Evolutionary conservation across 1,139 yeast genomes (phyloP), one percentile per base, ranked within the genome.

Genomic region (Blastobotrys apis): DNA sequence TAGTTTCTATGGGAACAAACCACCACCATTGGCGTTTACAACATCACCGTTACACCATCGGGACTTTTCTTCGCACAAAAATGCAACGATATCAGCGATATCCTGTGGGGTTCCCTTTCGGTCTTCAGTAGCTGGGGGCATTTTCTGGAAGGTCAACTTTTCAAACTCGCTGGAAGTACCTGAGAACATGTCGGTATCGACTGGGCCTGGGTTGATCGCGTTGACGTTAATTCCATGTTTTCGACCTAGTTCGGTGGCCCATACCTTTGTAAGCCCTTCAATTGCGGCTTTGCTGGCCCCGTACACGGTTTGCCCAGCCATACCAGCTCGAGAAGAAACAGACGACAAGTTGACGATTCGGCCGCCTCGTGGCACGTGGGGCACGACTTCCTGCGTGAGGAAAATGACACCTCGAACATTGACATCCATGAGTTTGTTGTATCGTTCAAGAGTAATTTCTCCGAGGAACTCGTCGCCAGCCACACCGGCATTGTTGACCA

Each of bases 401-500:
- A 57, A 55, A 5, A 54, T 35, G 5, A 54, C 52, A 1, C 57
- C 59, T 20, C 53, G 49, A 19, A 57, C 55, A 37, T 57, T 57
- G 27, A 51, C 39, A 27, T 49, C 47, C 48, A 53, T 51, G 3
- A 45, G 26, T 13, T 34, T 32, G 17, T 48, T 47, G 37, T 47
- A 57, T 4, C 31, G 43, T 10, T 53, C 53, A 3, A 21, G 20
- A 4, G 49, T 33, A 21, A 44, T 31, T 12, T 41, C 46, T 5
- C 39, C 53, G 6, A 48, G 40, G 5, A 36, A 36, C 27, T 47
- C 37, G 37, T 50, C 37, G 30, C 37, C 33, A 21, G 49, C 44
- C 15, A 82, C 75, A 44, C 94, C 94, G 15, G 92, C 92, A 59
- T 84, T 84, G 50, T 90, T 87, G 22, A 84, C 87, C 62, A 83